Evolutionary conservation across 441 rosid species (phyloP), one percentile per base, ranked within the genome.

Genomic region (Pelargonium fulgidum): DNA sequence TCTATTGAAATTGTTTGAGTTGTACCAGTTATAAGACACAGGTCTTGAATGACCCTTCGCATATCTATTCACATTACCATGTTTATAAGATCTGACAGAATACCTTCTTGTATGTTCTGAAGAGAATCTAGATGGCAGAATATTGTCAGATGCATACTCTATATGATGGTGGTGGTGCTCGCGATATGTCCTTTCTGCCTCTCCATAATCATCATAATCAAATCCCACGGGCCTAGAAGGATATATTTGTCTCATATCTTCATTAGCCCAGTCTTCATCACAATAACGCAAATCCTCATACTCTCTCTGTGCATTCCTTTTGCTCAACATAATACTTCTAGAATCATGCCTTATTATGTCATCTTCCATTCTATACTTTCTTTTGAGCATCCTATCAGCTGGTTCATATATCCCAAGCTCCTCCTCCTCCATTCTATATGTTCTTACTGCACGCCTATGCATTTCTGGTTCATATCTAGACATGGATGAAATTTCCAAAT

Each of bases 201-300:
- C 80, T 79, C 66, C 72, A 69, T 77, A 75, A 62, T 65, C 76
- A 73, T 64, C 50, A 16, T 67, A 76, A 69, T 68, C 69, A 72
- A 69, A 65, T 66, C 73, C 79, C 70, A 47, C 67, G 67, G 77
- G 66, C 71, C 76, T 70, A n/a, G 80, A 64, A 22, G 72, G 72
- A 72, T 69, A 72, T 36, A 73, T 66, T 42, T 36, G 76, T 64
- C 62, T 67, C 70, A 47, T 70, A 69, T 79, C 77, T 75, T 73
- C 83, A 66, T 74, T 77, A 41, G 75, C 78, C 83, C 72, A 76
- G 70, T 81, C 77, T 65, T 81, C 83, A 10, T 77, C 80, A 73
- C 62, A 75, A 50, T 80, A 80, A 73, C 69, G 79, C 10, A 54
- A 72, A 67, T 78, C 79, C 52, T 70, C 81, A 76, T 69, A 80